Evolutionary conservation across 1,284 basidiomycete genomes (phyloP).

Genomic region (Takashimella koratensis): DNA sequence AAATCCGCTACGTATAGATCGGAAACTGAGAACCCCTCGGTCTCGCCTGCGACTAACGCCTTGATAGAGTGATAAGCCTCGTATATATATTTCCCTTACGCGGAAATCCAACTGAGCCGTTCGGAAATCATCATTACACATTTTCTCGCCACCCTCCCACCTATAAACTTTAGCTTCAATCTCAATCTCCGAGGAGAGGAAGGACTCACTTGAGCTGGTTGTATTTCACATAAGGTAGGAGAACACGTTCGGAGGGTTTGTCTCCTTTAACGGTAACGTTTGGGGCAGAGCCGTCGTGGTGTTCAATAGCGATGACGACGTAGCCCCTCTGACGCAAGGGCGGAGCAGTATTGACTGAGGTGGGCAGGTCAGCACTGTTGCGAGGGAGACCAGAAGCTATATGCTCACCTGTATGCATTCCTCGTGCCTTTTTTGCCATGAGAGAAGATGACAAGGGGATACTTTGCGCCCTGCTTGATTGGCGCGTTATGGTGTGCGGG

Average conservation of each 20-base stretch:
- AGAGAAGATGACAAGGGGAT: conserved; percentile 73
- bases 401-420: conserved; percentile 66
- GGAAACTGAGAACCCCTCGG: conserved; percentile 3
- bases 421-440: conserved; percentile 74
- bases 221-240: too few relatives aligned
- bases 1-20: conserved; percentile 6
- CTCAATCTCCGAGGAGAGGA: too few relatives aligned
- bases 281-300: conserved; percentile 68
- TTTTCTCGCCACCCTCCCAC: too few relatives aligned
- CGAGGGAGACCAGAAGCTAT: too few relatives aligned
- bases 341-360: conserved; percentile 63
- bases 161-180: too few relatives aligned
- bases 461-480: too few relatives aligned
- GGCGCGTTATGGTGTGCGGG: too few relatives aligned
- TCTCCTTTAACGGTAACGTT: conserved; percentile 43
- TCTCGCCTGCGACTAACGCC: conserved; percentile 14
- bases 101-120: conserved; percentile 64
- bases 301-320: conserved; percentile 71
- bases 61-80: conserved; percentile 52
- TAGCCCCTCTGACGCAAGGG: conserved; percentile 68
- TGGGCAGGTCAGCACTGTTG: conserved; percentile 1
- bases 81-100: conserved; percentile 63
- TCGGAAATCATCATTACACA: too few relatives aligned
- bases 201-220: too few relatives aligned
- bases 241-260: too few relatives aligned